Evolutionary conservation across 2,329 filamentous ascomycete species (phyloP).

Genomic region (Paecilomyces niveus): DNA sequence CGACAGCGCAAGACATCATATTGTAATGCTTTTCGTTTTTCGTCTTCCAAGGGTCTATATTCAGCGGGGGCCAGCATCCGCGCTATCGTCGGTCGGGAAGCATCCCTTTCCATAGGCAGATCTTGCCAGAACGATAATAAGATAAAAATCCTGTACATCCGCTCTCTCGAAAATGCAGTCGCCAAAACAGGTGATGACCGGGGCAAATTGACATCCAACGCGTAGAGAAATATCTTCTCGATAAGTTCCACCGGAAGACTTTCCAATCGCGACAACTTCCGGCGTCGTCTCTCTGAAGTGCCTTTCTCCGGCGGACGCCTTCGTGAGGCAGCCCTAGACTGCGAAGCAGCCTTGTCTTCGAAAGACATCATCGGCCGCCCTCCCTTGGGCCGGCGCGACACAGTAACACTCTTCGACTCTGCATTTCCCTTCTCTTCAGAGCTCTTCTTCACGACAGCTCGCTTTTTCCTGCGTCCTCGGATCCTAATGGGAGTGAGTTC

Average conservation of each 20-base stretch:
- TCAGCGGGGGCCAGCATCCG: constrained; percentile 28
- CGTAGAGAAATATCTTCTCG: constrained; percentile 46
- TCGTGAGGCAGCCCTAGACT: neutral
- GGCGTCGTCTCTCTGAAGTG: neutral
- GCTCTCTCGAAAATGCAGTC: constrained; percentile 31
- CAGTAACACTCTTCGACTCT: neutral
- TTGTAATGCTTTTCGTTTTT: constrained; percentile 27
- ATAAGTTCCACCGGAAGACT: constrained; percentile 44
- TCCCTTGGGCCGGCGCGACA: neutral
- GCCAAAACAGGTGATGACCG: constrained; percentile 35
- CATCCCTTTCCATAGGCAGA: constrained; percentile 1
- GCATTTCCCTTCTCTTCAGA: neutral
- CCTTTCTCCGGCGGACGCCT: neutral
- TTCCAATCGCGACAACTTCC: constrained; percentile 33
- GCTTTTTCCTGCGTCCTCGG: constrained; percentile 20
- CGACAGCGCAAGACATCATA: constrained; percentile 24
- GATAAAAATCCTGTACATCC: constrained; percentile 34
- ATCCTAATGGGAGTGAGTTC: constrained; percentile 24
- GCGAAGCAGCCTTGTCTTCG: constrained; percentile 1
- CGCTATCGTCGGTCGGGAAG: constrained; percentile 12
- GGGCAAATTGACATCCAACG: constrained; percentile 39
- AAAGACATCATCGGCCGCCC: constrained; percentile 9
- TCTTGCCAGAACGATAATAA: constrained; percentile 35
- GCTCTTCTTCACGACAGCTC: neutral
- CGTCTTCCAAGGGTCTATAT: constrained; percentile 21